Base-by-base conservation (phyloP, 768 basidiomycete species). In the Tephrocybe sp. region DNA sequence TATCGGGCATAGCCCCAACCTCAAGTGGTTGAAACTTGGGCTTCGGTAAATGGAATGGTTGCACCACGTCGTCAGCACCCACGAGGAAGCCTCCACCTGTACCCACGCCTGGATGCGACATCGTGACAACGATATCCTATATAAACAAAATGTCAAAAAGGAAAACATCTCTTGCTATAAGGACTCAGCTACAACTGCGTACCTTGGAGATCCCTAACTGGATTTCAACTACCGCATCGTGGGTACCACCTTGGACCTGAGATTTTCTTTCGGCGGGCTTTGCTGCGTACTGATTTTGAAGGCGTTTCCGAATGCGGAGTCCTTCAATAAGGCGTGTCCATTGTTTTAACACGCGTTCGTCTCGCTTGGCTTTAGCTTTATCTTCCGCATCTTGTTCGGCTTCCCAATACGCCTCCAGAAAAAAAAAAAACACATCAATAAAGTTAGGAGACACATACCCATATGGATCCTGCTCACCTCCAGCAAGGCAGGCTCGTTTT, bases 381-480 rank as follows among this genome's bases (percentile, higher is more conserved):
- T 90, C 85, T 51, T 86, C 83, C 4, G 85, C 87, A 20, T 83
- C 80, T 55, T 84, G 82, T 61, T 91, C 88, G 10, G 87, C 80
- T 66, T 87, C 88, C 79, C 82, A 83, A 59, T 86, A 98, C 1
- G 93, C 94, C 93, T 97, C n/a, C n/a, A n/a, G n/a, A n/a, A n/a
- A 58, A 39, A 49, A 19, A 39, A 49, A 20, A 26, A 52, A 31
- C 40, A 32, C 49, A 47, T 48, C 55, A 55, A 9, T 47, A 47
- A 35, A 49, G 32, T 44, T 22, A 42, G 22, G 16, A 40, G 11
- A 42, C 23, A 44, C 43, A 42, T 51, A 31, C 51, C 44, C 22
- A 51, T 39, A 20, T 14, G 16, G 20, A 34, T 40, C 20, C 39
- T 34, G 48, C 76, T 45, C 64, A 89, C 95, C 72, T 96, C 90